Evolutionary conservation across 78 protist species (phyloP).

Genomic region (Dictyostelium capitatum): DNA sequence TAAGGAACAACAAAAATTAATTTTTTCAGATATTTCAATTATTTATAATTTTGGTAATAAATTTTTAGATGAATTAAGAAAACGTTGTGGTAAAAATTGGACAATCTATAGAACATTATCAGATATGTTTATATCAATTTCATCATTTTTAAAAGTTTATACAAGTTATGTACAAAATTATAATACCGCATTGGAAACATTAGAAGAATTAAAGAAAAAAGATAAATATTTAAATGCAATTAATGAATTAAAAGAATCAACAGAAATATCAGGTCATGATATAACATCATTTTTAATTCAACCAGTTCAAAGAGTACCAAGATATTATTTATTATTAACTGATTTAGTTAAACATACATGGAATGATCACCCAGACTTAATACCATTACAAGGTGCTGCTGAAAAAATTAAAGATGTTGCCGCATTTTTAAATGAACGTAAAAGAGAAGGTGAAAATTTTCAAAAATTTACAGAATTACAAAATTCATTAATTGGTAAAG

Average conservation of each 20-base stretch:
- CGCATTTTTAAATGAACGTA: slow-evolving; percentile 61
- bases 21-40: slow-evolving; percentile 69
- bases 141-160: slow-evolving; percentile 72
- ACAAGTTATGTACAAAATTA: slow-evolving; percentile 66
- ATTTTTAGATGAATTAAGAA: slow-evolving; percentile 10
- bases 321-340: slow-evolving; percentile 50
- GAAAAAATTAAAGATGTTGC: slow-evolving; percentile 68
- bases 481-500: slow-evolving; percentile 28
- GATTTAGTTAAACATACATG: slow-evolving; percentile 81
- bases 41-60: slow-evolving; percentile 61
- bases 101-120: slow-evolving; percentile 12
- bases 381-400: slow-evolving; percentile 32
- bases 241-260: slow-evolving; percentile 3
- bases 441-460: slow-evolving; percentile 70
- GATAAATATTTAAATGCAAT: slow-evolving; percentile 17
- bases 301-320: slow-evolving; percentile 86
- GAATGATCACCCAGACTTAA: slow-evolving; percentile 77
- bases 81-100: slow-evolving; percentile 28
- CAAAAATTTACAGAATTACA: slow-evolving; percentile 43
- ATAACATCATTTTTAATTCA: slow-evolving; percentile 60
- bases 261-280: slow-evolving; percentile 22
- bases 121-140: slow-evolving; percentile 33
- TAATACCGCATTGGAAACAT: slow-evolving; percentile 29
- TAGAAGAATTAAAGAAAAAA: slow-evolving; percentile 38
- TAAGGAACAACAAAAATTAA: slow-evolving; percentile 45